phyloP scores from a whole-genome alignment of 2,329 filamentous ascomycete genomes.

The Ceratocystiopsis minuta region DNA sequence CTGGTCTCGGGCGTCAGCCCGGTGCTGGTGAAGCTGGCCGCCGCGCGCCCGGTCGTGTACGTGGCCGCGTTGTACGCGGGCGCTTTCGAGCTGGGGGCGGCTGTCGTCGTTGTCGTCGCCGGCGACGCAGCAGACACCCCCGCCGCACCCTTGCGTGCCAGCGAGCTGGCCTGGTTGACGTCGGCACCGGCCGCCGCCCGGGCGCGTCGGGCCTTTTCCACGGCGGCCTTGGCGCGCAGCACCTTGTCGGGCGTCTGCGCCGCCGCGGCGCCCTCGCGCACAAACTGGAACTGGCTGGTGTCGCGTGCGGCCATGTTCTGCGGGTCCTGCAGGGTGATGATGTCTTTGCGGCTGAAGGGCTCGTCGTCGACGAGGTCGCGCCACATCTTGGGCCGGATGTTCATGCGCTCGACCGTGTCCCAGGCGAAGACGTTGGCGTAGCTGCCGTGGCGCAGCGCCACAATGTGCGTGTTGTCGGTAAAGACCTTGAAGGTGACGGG shows the following conservation, averaged over 20 bases:
- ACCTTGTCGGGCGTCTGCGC: conserved; percentile 70
- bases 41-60: conserved; percentile 79
- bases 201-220: conserved; percentile 73
- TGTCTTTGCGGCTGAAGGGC: conserved; percentile 75
- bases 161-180: conserved; percentile 29
- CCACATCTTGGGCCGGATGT: conserved; percentile 96
- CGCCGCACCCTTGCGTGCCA: conserved; percentile 7
- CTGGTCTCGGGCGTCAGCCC: conserved; percentile 85
- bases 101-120: not conserved
- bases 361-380: conserved; percentile 72
- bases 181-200: conserved; percentile 44
- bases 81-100: conserved; percentile 10
- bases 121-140: conserved; percentile 27
- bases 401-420: conserved; percentile 88
- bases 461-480: conserved; percentile 94
- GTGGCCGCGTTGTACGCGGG: conserved; percentile 68
- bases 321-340: conserved; percentile 91
- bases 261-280: conserved; percentile 68
- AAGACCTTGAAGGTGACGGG: conserved; percentile 96
- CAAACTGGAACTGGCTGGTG: conserved; percentile 71
- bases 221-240: conserved; percentile 75
- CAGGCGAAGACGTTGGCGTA: conserved; percentile 93
- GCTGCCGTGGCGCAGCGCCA: conserved; percentile 59
- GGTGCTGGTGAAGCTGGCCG: conserved; percentile 88
- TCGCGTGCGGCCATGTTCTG: conserved; percentile 74